Base-by-base conservation (phyloP, 2,329 filamentous ascomycete species). In the Trichophyton schoenleinii region DNA sequence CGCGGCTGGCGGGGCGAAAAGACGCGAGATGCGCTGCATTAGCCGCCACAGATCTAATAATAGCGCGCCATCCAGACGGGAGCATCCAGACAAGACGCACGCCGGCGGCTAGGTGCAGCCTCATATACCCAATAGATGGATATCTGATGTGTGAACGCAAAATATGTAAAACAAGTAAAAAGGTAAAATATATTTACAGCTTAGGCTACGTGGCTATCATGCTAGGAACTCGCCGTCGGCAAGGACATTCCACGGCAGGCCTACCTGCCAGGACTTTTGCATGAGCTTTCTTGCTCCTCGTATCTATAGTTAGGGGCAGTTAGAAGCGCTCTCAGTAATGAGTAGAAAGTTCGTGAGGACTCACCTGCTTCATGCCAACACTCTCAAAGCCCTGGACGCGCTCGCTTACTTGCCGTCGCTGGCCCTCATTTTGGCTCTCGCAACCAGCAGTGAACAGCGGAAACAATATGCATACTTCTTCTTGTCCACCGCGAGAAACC, bases 401-500 rank as follows among this genome's bases (percentile, higher is more conserved):
- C 66, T 83, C 81, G 67, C 88, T 75, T 42, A 92, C 83, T 67
- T 83, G 79, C 25, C 75, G 74, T 58, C 84, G 78, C 66, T 87
- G 81, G 2, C 72, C 73, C 38, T 76, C 68, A 57, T 84, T 80
- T 61, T 75, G 75, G 0, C 85, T 83, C 70, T 94, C 87, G 66
- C 88, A 91, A 0, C 89, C 89, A 0, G 89, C 89, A 0, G 87
- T 88, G 72, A 94, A 94, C 74, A 94, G 84, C 0, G 89, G 89
- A 65, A 94, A 91, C 44, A 94, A 72, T 18, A 89, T 75, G 68
- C 87, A 89, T 7, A 83, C 85, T 72, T 92, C 89, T 0, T 88
- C 87, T 15, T 84, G 84, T 34, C 85, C 85, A 4, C 87, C 86
- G 11, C 79, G 75, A 11, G 83, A 76, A 57, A 94, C 83, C 42